These are phyloP conservation scores for Cucurbita moschata DNA, from an alignment of 306 rosid species.

Conservation along the genomic window DNA sequence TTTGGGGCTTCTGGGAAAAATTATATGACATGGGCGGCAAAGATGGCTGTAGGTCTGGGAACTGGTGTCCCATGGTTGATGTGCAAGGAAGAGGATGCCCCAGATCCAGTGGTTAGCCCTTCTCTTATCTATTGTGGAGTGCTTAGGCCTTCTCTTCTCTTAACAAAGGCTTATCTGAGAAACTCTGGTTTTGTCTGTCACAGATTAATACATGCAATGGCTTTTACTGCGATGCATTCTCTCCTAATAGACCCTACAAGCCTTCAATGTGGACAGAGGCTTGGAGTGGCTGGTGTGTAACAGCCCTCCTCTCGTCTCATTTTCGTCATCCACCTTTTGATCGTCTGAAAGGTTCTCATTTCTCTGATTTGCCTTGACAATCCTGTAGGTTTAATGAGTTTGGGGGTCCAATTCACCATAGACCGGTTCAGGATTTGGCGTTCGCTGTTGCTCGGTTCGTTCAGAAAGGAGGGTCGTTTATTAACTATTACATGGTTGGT, in stretches of 20 bases:
- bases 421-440: conserved; percentile 96
- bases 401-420: conserved; percentile 70
- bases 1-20: conserved; percentile 69
- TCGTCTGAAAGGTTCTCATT: neutral
- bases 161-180: conserved; percentile 7
- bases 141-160: conserved; percentile 29
- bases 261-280: conserved; percentile 98
- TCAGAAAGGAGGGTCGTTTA: conserved; percentile 88
- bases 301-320: conserved; percentile 4
- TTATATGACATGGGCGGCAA: conserved; percentile 91
- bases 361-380: conserved; percentile 10
- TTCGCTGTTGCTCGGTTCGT: conserved; percentile 73
- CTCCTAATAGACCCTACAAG: conserved; percentile 85
- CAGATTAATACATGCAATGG: conserved; percentile 98
- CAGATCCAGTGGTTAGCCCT: conserved; percentile 87
- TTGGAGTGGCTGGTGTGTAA: conserved; percentile 95
- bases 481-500: conserved; percentile 92
- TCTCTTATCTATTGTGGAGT: conserved; percentile 15
- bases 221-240: conserved; percentile 76
- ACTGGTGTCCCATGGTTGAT: conserved; percentile 99
- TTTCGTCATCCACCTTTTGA: neutral
- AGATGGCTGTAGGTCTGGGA: conserved; percentile 80
- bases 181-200: conserved; percentile 18
- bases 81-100: conserved; percentile 99
- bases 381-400: conserved; percentile 76